A percentile compares a stretch with the other conserved stretches of the same genome.
phyloP scores from a whole-genome alignment of 805 yeast genomes.

The Komagataella populi region DNA sequence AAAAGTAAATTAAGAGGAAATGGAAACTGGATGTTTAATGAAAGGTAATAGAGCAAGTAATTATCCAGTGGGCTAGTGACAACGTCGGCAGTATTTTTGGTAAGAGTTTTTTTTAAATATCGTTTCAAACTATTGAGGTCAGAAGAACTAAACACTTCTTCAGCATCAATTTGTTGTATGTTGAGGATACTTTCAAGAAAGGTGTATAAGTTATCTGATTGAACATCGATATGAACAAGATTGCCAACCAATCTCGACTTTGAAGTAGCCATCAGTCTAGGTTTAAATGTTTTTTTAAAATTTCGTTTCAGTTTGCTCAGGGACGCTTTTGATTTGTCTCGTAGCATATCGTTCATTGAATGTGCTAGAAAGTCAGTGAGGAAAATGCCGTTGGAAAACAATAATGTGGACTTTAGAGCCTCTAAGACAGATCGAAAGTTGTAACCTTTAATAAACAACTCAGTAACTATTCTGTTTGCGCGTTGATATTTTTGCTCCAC shows the following conservation, averaged over 20 bases:
- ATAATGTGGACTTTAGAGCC: slow-evolving; percentile 41
- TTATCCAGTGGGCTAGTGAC: slow-evolving; percentile 21
- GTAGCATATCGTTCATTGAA: slow-evolving; percentile 39
- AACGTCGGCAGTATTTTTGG: slow-evolving; percentile 7
- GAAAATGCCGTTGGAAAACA: slow-evolving; percentile 36
- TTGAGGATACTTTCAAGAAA: slow-evolving; percentile 38
- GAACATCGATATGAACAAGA: slow-evolving; percentile 4
- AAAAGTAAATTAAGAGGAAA: slow-evolving; percentile 77
- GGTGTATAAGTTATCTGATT: slow-evolving; percentile 16
- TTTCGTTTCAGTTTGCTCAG: slow-evolving; percentile 19
- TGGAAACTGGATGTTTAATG: slow-evolving; percentile 53
- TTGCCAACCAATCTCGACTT: neutral
- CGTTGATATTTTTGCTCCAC: slow-evolving; percentile 48
- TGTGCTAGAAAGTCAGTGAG: slow-evolving; percentile 38
- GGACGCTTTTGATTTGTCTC: slow-evolving; percentile 13
- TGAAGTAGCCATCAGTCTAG: neutral
- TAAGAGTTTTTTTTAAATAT: slow-evolving; percentile 28
- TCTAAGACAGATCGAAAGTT: slow-evolving; percentile 32
- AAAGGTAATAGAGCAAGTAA: slow-evolving; percentile 35
- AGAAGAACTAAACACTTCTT: slow-evolving; percentile 30
- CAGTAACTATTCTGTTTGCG: slow-evolving; percentile 50
- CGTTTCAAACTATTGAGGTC: slow-evolving; percentile 28
- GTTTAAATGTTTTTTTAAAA: slow-evolving; percentile 5
- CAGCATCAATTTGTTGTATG: slow-evolving; percentile 41
- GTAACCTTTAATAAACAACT: slow-evolving; percentile 48